Base-by-base conservation (phyloP, 192 early-diverging fungal species). In the Dissophora globulifera region DNA sequence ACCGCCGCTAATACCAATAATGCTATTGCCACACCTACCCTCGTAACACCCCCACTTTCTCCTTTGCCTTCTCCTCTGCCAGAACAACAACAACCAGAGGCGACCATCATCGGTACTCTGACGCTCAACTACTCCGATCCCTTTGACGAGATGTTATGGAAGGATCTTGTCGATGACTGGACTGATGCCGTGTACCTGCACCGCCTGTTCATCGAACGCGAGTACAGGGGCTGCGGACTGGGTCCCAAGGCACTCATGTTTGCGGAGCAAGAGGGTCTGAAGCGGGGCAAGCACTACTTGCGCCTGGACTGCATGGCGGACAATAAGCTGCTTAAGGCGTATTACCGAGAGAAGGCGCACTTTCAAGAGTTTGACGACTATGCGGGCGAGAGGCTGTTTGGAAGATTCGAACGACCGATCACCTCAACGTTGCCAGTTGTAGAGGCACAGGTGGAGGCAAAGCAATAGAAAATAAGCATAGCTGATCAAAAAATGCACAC, bases 61-160 rank as follows among this genome's bases (percentile, higher is more conserved):
- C n/a, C n/a, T n/a, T n/a, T n/a, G n/a, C n/a, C n/a, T n/a, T n/a
- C n/a, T n/a, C 42, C 0, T 50, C 30, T 17, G 12, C 22, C 32
- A 22, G 27, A 5, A 15, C 31, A 49, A 26, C 27, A 11, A 35
- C 63, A 38, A 41, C 8, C 52, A 22, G 8, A 29, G 13, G 67
- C 29, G n/a, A 38, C 60, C 0, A 76, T 76, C 58, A 76, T 76
- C 25, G 72, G 72, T 27, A 76, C 72, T 23, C 67, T 76, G 42
- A 76, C 72, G 4, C 31, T 76, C 25, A 76, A 76, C 40, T 76
- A 76, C 52, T 48, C 62, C 3, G 72, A 76, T 19, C 46, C 63
- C 32, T 76, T 76, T 59, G 72, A 76, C 42, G 58, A 76, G 38
- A 76, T 76, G 72, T 58, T 76, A 0, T 76, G 72, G 72, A 76